Evolutionary conservation across 2,329 filamentous ascomycete species (phyloP).

Genomic region (Pyricularia pennisetigena): DNA sequence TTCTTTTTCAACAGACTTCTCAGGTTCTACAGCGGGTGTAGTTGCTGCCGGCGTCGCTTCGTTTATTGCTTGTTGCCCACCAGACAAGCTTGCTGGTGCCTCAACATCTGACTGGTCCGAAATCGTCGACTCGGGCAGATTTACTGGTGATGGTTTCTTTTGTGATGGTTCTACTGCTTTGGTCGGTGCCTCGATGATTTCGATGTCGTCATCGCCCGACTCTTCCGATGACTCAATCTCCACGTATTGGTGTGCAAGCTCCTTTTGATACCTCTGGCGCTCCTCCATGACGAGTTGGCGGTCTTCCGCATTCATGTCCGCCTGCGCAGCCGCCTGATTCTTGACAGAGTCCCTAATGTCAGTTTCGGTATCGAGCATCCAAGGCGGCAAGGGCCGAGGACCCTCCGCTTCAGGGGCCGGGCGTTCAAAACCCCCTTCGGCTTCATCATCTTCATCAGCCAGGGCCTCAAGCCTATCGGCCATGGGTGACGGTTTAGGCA

Average conservation of each 20-base stretch:
- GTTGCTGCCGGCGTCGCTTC: not conserved
- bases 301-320: constrained; percentile 55
- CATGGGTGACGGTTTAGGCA: not conserved
- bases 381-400: constrained; percentile 61
- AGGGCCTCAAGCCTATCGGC: not conserved
- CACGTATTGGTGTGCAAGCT: constrained; percentile 41
- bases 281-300: constrained; percentile 46
- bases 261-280: constrained; percentile 32
- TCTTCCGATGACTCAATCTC: constrained; percentile 51
- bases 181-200: constrained; percentile 42
- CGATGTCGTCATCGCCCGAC: constrained; percentile 44
- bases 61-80: not conserved
- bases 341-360: constrained; percentile 57
- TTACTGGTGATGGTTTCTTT: not conserved
- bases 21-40: not conserved
- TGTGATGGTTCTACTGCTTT: constrained; percentile 11
- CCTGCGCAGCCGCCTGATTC: constrained; percentile 45
- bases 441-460: constrained; percentile 32
- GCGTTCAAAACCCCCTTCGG: constrained; percentile 56
- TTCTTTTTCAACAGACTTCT: not conserved
- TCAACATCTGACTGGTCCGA: not conserved
- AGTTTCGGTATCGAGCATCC: constrained; percentile 51
- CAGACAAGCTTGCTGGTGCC: not conserved
- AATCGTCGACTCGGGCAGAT: not conserved
- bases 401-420: constrained; percentile 23